Evolutionary conservation across 192 early-diverging fungal species (phyloP), one percentile per base, ranked within the genome.

Genomic region (Dissophora globulifera): DNA sequence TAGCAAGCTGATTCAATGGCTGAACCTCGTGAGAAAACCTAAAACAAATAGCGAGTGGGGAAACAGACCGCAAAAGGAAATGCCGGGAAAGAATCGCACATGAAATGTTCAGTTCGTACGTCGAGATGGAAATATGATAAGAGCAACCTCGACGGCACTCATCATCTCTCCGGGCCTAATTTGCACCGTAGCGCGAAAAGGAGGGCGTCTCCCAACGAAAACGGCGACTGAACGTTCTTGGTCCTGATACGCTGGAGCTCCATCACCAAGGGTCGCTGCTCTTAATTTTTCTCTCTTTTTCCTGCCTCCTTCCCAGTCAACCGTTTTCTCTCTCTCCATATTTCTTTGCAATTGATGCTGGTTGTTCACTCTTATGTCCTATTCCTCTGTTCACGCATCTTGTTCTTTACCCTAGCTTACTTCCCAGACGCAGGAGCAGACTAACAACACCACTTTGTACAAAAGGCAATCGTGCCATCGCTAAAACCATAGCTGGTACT

Each of bases 1-100:
- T 45, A 45, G 12, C 9, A 10, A 45, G 10, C n/a, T n/a, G 4
- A 17, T 45, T 12, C 43, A 45, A 6, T 9, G 35, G 13, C 13
- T 9, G 13, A 38, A 38, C n/a, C 17, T n/a, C 4, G 4, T 6
- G 15, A 57, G 55, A 41, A 57, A 43, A 23, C 9, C 23, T n/a
- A 25, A 57, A 55, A 65, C 43, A 47, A 43, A 41, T 30, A n/a
- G 25, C 23, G 52, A 65, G 50, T 52, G 62, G 62, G 62, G 50
- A 47, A 56, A 67, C 13, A 23, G 38, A 25, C 65, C 64, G 16
- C 65, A 67, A 67, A 67, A 67, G 65, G 65, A 57, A 67, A 67
- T 67, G 46, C 65, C 65, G 65, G 51, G 48, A 12, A 46, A 9
- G 8, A 9, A 35, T 56, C 22, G 12, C 19, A 30, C 27, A 23